Evolutionary conservation across 805 yeast species (phyloP).

Genomic region (Pichia manshurica): DNA sequence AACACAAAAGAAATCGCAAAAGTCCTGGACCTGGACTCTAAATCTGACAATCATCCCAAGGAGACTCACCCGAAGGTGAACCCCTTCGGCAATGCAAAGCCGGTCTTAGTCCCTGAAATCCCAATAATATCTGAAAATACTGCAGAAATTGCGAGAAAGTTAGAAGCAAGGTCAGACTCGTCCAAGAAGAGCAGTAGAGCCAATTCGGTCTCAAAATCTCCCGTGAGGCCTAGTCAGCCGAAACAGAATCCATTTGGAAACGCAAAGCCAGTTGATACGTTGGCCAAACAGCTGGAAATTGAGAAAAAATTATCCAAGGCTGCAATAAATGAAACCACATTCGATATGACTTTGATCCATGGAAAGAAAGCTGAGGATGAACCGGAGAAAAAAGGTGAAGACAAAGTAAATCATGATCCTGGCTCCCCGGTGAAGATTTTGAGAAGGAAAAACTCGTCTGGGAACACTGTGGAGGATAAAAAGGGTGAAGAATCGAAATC

Average conservation of each 20-base stretch:
- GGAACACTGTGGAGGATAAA: background rate
- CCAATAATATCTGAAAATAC: conserved; percentile 17
- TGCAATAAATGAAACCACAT: conserved; percentile 42
- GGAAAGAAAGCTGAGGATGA: conserved; percentile 3
- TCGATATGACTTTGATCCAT: conserved; percentile 21
- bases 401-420: background rate
- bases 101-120: conserved; percentile 37
- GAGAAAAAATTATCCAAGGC: conserved; percentile 42
- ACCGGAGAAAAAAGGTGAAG: background rate
- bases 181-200: too few species aligned
- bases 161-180: background rate
- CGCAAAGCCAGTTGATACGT: conserved; percentile 80
- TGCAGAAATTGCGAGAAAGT: conserved; percentile 7
- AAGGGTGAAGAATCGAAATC: background rate
- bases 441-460: background rate
- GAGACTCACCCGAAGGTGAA: conserved; percentile 27
- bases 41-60: background rate
- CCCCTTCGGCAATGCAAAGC: conserved; percentile 83
- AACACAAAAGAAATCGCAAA: conserved; percentile 12
- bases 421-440: conserved; percentile 2
- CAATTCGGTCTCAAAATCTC: background rate
- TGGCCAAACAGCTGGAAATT: conserved; percentile 56
- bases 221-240: background rate
- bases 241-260: conserved; percentile 65
- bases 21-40: background rate